Evolutionary conservation across 495 filamentous ascomycete species (phyloP), one percentile per base, ranked within the genome.

Genomic region (Trichoderma erinaceum): DNA sequence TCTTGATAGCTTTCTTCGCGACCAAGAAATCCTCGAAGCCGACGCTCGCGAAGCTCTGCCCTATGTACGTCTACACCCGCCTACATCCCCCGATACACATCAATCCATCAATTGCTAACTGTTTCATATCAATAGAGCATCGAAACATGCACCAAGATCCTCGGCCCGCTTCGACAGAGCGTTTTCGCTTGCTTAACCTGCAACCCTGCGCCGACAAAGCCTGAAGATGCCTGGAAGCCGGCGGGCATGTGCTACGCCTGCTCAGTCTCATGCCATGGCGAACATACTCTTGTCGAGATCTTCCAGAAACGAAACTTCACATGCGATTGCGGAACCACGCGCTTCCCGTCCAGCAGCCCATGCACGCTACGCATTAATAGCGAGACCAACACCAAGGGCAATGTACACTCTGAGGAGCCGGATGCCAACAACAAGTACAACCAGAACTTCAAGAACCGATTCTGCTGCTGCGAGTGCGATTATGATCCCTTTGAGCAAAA

Each of bases 161-260:
- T 98, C 68, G 95, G 95, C 3, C 83, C 92, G 3, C 83, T 98
- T 27, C 90, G 93, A 27, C 95, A 99, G 76, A 86, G 77, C 41
- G 84, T 97, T 29, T 99, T 93, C 72, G 88, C 94, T 63, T 98
- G 95, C 70, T 78, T 97, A 46, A 97, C 95, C 61, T 98, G 95
- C 82, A 94, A 92, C 70, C 92, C 95, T 41, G 87, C 91, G 23
- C 87, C 91, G 13, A 66, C 79, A 5, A 81, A 86, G 50, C 72
- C 83, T 5, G 80, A 85, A 65, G 85, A 87, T 8, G 71, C 84
- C n/a, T 92, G 89, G 77, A 86, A 80, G 16, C 82, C 90, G 4
- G 95, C 93, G 10, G 95, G 88, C 25, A 87, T 99, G 68, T 99
- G 95, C 80, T 99, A 99, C 73, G 90, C 92, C 27, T 99, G 95